These are phyloP conservation scores for Metarhizium anisopliae DNA, from an alignment of 2,329 filamentous ascomycete genomes.

Conservation along the genomic window DNA sequence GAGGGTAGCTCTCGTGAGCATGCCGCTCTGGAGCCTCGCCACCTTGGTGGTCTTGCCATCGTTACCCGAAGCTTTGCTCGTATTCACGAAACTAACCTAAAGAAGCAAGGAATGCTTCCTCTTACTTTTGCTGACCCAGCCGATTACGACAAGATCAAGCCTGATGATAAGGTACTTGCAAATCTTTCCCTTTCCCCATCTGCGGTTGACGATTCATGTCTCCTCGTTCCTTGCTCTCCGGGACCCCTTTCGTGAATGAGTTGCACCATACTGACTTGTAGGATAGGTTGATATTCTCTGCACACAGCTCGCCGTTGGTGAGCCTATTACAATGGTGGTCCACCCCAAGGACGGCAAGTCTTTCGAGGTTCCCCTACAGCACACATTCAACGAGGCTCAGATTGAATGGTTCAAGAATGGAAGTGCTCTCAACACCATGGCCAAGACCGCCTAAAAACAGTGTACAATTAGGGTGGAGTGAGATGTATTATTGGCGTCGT, in stretches of 20 bases:
- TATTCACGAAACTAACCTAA: slow-evolving; percentile 99
- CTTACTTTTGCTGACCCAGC: slow-evolving; percentile 89
- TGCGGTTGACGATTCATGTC: background rate
- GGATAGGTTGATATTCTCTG: slow-evolving; percentile 67
- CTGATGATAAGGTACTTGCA: slow-evolving; percentile 65
- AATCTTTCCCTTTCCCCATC: background rate
- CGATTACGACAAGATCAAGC: slow-evolving; percentile 95
- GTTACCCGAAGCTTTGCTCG: slow-evolving; percentile 93
- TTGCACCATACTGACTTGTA: slow-evolving; percentile 13
- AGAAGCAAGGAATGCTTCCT: slow-evolving; percentile 99
- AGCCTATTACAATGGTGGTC: slow-evolving; percentile 85
- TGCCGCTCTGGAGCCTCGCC: slow-evolving; percentile 92
- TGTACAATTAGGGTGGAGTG: background rate
- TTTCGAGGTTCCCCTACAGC: slow-evolving; percentile 76
- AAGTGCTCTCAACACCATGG: slow-evolving; percentile 97
- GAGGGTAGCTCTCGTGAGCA: slow-evolving; percentile 98
- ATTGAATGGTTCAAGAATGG: slow-evolving; percentile 99
- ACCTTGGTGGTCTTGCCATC: slow-evolving; percentile 94
- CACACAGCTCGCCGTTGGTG: slow-evolving; percentile 84
- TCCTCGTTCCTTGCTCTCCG: background rate
- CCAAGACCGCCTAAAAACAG: slow-evolving; percentile 48
- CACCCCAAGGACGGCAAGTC: slow-evolving; percentile 79
- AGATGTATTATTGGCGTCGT: background rate
- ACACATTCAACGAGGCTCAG: slow-evolving; percentile 98
- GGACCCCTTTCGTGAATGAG: background rate